A percentile compares a stretch with the other conserved stretches of the same genome.
These are phyloP conservation scores for Gynandropsis gynandra DNA, from an alignment of 345 rosid species.

Conservation along the genomic window DNA sequence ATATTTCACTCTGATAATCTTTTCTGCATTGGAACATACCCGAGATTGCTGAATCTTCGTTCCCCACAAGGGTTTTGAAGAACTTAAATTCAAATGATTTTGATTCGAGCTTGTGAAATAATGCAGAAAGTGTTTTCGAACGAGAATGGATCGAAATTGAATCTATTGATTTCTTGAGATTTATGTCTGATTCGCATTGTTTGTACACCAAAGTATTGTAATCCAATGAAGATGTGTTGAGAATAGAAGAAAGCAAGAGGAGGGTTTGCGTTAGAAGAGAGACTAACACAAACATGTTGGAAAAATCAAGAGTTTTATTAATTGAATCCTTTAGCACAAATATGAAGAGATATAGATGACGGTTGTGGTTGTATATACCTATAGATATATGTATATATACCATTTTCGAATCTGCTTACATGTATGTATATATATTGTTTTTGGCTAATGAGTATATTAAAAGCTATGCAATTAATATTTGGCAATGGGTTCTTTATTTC, in stretches of 20 bases:
- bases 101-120: slow-evolving; percentile 37
- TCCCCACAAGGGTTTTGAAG: slow-evolving; percentile 45
- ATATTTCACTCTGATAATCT: slow-evolving; percentile 38
- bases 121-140: slow-evolving; percentile 32
- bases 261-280: slow-evolving; percentile 22
- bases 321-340: no score
- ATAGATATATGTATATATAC: no score
- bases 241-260: slow-evolving; percentile 17
- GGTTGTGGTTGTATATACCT: no score
- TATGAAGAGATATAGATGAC: no score
- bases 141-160: slow-evolving; percentile 19
- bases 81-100: slow-evolving; percentile 46
- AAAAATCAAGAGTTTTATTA: no score
- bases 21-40: slow-evolving; percentile 69
- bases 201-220: slow-evolving; percentile 45
- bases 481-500: no score
- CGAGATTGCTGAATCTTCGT: slow-evolving; percentile 32
- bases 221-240: slow-evolving; percentile 25
- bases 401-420: no score
- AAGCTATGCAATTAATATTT: no score
- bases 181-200: slow-evolving; percentile 32
- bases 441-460: no score
- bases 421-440: no score
- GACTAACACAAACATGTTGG: background rate
- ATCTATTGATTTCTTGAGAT: slow-evolving; percentile 9